phyloP scores from a whole-genome alignment of 192 early-diverging fungal genomes.

The Coemansia sp. region DNA sequence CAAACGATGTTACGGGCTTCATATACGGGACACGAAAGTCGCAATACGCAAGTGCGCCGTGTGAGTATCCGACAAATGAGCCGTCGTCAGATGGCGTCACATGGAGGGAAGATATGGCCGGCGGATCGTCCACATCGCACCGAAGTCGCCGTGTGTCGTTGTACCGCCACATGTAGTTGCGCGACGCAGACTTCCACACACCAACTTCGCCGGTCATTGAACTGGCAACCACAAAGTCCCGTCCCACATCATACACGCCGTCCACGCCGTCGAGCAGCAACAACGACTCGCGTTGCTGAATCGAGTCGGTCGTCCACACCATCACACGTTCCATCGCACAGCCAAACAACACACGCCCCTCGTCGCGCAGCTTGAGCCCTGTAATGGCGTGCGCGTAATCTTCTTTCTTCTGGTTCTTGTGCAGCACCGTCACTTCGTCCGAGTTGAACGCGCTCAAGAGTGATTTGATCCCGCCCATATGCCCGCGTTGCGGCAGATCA shows the following conservation, averaged over 20 bases:
- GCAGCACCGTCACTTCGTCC: constrained; percentile 10
- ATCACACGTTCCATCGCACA: constrained; percentile 24
- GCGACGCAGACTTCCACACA: constrained; percentile 43
- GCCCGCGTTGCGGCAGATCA: constrained; percentile 24
- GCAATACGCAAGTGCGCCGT: constrained; percentile 20
- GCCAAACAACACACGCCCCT: constrained; percentile 42
- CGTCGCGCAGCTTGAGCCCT: constrained; percentile 31
- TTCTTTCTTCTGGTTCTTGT: constrained; percentile 16
- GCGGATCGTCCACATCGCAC: neutral
- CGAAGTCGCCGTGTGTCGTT: constrained; percentile 41
- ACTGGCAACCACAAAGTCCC: constrained; percentile 45
- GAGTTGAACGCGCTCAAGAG: constrained; percentile 22
- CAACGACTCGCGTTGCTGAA: constrained; percentile 34
- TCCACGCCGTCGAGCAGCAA: constrained; percentile 34
- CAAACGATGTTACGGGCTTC: constrained; percentile 4
- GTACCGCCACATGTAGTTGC: constrained; percentile 48
- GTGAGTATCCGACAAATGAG: constrained; percentile 26
- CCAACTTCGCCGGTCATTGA: constrained; percentile 32
- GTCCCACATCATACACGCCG: constrained; percentile 42
- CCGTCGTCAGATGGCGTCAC: constrained; percentile 19
- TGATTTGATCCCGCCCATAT: constrained; percentile 6
- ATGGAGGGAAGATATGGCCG: constrained; percentile 27
- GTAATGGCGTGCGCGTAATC: constrained; percentile 15
- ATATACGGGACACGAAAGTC: constrained; percentile 45
- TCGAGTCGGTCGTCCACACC: constrained; percentile 23